phyloP scores from a whole-genome alignment of 2,329 filamentous ascomycete species.

The Didymosphaeria variabile region DNA sequence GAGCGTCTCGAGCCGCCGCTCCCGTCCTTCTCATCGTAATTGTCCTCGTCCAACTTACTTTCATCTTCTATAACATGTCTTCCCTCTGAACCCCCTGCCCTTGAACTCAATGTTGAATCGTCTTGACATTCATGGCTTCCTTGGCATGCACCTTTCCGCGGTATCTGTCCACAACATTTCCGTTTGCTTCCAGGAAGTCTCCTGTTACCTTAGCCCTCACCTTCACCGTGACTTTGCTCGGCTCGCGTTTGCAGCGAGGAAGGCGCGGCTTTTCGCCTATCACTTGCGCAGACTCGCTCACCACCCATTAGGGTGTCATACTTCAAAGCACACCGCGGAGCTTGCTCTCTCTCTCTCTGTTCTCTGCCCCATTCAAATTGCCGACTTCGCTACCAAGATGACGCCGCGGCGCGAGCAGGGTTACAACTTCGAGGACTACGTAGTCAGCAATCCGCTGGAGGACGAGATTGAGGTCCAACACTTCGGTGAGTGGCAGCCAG shows the following conservation, averaged over 20 bases:
- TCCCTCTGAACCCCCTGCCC: too few relatives aligned
- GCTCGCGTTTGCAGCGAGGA: not conserved
- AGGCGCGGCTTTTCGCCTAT: not conserved
- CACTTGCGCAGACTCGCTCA: not conserved
- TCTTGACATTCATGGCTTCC: not conserved
- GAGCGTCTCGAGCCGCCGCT: not conserved
- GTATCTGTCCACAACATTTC: not conserved
- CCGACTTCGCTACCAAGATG: not conserved
- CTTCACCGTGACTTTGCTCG: slow-evolving; percentile 14
- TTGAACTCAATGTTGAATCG: not conserved
- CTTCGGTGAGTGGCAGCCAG: slow-evolving; percentile 9
- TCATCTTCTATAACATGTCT: too few relatives aligned
- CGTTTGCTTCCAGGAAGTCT: not conserved
- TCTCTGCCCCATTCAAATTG: not conserved
- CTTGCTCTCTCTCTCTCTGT: not conserved
- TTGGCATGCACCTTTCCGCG: not conserved
- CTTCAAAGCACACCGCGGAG: not conserved
- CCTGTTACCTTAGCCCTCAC: not conserved
- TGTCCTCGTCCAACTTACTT: not conserved
- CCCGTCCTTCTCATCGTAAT: not conserved
- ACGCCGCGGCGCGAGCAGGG: not conserved
- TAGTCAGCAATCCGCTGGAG: not conserved
- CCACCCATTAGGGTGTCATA: not conserved
- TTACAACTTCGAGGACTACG: slow-evolving; percentile 12
- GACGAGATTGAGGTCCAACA: slow-evolving; percentile 18